Base-by-base conservation (phyloP, 2,329 filamentous ascomycete species). In the Pestalotiopsis sp. region DNA sequence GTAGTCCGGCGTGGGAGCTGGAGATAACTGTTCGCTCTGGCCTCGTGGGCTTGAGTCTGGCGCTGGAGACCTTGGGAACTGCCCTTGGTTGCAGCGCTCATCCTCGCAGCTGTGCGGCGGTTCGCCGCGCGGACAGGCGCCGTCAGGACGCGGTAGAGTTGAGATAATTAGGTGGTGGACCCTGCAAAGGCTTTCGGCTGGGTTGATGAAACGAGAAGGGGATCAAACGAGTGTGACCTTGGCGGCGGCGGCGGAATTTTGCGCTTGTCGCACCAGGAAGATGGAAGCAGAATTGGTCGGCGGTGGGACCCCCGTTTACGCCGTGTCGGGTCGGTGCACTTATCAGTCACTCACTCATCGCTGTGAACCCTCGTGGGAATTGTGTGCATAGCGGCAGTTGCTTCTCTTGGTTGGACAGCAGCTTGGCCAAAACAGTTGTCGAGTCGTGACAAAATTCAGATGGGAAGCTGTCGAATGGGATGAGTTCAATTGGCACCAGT, bases 121-220 rank as follows among this genome's bases (percentile, higher is more conserved):
- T 20, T 20, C 31, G 31, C n/a, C 27, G 36, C 31, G 59, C 31
- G 36, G 25, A 62, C 27, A 36, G 31, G 17, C 27, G n/a, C 36
- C n/a, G 17, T 62, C 40, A 57, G 68, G 66, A 49, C 59, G 70
- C 62, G 49, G 60, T 14, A 41, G 12, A 59, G 41, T 38, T 14
- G 65, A 41, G 61, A 66, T 60, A 31, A 66, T 67, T 67, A 52
- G 45, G 45, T 66, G 20, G 49, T 67, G 52, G 68, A 38, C 62
- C 60, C 27, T 59, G 65, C 60, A 66, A 57, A 52, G 49, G 52
- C 68, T 58, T 38, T 68, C 52, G 56, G 58, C 67, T 56, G 49
- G 68, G 66, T 68, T 70, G 67, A 65, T 74, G 73, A 75, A 75
- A 75, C 71, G 65, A 45, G 65, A 65, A 66, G 45, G n/a, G 62